Evolutionary conservation across 2,329 filamentous ascomycete genomes (phyloP).

Genomic region (Paecilomyces sp.): DNA sequence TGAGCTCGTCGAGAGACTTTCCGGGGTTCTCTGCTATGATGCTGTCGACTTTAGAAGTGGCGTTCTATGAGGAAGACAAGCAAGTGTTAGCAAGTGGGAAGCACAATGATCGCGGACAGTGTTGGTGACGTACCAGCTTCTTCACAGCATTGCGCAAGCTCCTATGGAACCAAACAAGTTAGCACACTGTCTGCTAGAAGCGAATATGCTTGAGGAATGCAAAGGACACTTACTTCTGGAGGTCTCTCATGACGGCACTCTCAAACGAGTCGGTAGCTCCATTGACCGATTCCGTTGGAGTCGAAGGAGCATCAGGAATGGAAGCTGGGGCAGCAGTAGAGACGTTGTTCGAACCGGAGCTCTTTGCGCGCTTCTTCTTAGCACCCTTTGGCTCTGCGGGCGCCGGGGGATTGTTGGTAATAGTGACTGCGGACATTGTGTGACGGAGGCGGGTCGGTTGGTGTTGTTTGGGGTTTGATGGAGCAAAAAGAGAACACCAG

Average conservation of each 20-base stretch:
- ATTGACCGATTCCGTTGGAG: constrained; percentile 42
- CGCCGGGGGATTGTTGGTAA: constrained; percentile 56
- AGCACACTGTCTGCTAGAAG: constrained; percentile 12
- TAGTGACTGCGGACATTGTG: constrained; percentile 56
- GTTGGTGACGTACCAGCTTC: constrained; percentile 66
- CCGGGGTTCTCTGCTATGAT: constrained; percentile 55
- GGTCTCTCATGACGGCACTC: constrained; percentile 74
- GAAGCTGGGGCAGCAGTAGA: constrained; percentile 32
- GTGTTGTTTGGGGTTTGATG: not conserved
- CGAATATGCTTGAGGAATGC: constrained; percentile 1
- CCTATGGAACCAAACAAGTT: constrained; percentile 41
- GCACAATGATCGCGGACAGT: not conserved
- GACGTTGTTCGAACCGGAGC: constrained; percentile 35
- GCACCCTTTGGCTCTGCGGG: constrained; percentile 58
- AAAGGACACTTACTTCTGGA: constrained; percentile 66
- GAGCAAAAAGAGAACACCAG: not conserved
- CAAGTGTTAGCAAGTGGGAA: constrained; percentile 15
- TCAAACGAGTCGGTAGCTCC: constrained; percentile 58
- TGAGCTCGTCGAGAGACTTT: constrained; percentile 55
- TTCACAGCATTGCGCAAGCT: constrained; percentile 88
- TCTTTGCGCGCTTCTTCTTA: constrained; percentile 54
- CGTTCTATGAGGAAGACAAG: constrained; percentile 35
- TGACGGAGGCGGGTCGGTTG: constrained; percentile 6
- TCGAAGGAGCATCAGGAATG: constrained; percentile 14
- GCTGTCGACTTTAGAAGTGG: constrained; percentile 53